phyloP scores from a whole-genome alignment of 306 rosid genomes.

The Cucurbita maxima region DNA sequence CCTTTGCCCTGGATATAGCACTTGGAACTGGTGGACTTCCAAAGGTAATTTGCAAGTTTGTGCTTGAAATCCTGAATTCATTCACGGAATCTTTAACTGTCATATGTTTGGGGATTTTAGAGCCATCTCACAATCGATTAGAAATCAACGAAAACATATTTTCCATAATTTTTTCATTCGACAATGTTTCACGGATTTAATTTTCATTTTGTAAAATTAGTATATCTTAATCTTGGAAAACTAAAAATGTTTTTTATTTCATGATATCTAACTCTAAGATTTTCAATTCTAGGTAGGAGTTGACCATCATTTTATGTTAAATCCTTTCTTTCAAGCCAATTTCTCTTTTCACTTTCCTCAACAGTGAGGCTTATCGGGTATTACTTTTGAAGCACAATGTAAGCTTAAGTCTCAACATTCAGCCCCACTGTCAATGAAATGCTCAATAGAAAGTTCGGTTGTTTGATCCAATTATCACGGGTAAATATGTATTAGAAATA shows the following conservation, averaged over 20 bases:
- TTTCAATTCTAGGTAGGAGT: too few species aligned
- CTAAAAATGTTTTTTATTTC: not conserved
- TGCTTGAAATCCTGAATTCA: not conserved
- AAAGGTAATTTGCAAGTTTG: conserved; percentile 28
- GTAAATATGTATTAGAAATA: not conserved
- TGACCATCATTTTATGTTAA: too few species aligned
- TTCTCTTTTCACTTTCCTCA: too few species aligned
- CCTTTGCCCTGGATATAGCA: conserved; percentile 58
- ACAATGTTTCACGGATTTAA: not conserved
- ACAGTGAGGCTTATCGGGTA: too few species aligned
- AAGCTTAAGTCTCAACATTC: not conserved
- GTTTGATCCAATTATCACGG: not conserved
- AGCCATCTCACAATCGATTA: not conserved
- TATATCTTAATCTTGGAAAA: not conserved
- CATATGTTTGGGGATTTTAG: not conserved
- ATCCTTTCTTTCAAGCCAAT: too few species aligned
- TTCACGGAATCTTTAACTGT: not conserved
- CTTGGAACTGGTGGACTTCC: conserved; percentile 83
- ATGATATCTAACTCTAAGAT: not conserved
- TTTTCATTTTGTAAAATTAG: not conserved
- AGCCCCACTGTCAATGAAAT: not conserved
- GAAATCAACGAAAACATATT: too few species aligned
- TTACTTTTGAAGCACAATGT: not conserved
- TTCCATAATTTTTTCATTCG: too few species aligned
- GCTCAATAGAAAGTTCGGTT: not conserved